Conservation (phyloP, 192 early-diverging fungal genomes). For the Spizellomyces punctatus region DNA sequence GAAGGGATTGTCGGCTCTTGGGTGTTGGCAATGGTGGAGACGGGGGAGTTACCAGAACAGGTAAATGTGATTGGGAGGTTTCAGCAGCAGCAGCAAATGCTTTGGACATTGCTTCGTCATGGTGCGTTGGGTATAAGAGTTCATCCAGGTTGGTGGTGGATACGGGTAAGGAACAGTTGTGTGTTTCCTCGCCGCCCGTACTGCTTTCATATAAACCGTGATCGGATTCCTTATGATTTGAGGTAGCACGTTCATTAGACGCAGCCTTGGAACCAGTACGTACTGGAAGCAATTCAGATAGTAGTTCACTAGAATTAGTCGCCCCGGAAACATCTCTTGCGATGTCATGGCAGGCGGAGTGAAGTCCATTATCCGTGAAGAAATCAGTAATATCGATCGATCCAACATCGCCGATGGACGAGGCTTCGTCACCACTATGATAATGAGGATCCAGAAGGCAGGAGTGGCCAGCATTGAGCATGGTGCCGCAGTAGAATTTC, state of each 20-base stretch:
- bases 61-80: constrained; percentile 11
- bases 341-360: background rate
- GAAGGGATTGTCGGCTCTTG: constrained; percentile 8
- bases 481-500: too few relatives aligned
- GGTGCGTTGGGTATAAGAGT: background rate
- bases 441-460: background rate
- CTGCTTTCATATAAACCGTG: too few relatives aligned
- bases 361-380: background rate
- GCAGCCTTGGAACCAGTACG: background rate
- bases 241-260: background rate
- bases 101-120: background rate
- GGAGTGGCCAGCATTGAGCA: background rate
- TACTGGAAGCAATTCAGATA: background rate
- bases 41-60: background rate
- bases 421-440: background rate
- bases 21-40: background rate
- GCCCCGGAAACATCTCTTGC: background rate
- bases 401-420: constrained; percentile 2
- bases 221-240: background rate
- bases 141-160: constrained; percentile 1
- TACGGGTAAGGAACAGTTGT: too few relatives aligned
- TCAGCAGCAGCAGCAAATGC: constrained; percentile 27
- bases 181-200: too few relatives aligned
- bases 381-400: constrained; percentile 29
- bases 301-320: too few relatives aligned